phyloP scores from a whole-genome alignment of 306 rosid genomes.

The Oxytropis ochrocephala region DNA sequence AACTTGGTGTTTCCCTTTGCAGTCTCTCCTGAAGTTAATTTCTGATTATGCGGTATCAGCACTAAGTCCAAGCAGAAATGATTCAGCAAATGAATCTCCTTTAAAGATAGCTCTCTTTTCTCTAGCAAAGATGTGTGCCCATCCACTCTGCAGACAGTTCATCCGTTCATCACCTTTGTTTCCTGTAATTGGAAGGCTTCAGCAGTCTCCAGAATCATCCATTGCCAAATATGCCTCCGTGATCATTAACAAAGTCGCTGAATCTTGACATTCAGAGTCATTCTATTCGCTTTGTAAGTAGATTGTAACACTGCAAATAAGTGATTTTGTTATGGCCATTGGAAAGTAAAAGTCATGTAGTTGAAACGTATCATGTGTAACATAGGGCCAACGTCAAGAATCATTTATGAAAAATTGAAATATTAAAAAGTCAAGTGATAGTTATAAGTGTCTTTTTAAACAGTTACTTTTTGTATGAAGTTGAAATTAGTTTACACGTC shows the following conservation, averaged over 20 bases:
- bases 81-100: constrained; percentile 70
- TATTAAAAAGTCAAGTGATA: not conserved
- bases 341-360: not conserved
- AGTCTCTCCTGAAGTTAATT: constrained; percentile 82
- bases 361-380: not conserved
- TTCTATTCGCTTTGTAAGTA: not conserved
- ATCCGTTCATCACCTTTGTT: constrained; percentile 72
- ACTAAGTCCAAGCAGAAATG: constrained; percentile 58
- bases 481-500: not conserved
- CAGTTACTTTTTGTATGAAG: no score
- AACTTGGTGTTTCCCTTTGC: constrained; percentile 13
- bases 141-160: constrained; percentile 69
- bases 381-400: not conserved
- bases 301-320: not conserved
- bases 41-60: constrained; percentile 65
- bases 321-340: not conserved
- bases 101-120: constrained; percentile 90
- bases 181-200: constrained; percentile 65
- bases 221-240: constrained; percentile 65
- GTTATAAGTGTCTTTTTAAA: no score
- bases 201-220: constrained; percentile 71
- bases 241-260: constrained; percentile 57
- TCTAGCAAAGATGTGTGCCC: constrained; percentile 89
- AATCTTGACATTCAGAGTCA: constrained; percentile 33
- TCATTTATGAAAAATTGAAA: not conserved